Evolutionary conservation across 2,329 filamentous ascomycete species (phyloP), one percentile per base, ranked within the genome.

Genomic region (Epichloe coenophiala): DNA sequence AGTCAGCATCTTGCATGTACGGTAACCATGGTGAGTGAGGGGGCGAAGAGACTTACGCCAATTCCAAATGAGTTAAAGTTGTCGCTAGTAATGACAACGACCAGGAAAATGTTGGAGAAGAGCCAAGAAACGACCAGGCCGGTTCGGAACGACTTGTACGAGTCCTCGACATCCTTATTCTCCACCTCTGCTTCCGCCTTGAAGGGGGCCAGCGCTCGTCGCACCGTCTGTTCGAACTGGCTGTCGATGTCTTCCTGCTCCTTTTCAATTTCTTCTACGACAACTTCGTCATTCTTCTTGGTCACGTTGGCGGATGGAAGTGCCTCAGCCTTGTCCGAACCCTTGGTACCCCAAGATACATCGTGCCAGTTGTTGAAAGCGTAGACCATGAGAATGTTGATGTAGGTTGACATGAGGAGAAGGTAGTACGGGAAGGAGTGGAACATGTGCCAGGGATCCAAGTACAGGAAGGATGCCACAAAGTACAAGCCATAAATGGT

Each of bases 331-430:
- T 95, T 95, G 73, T 98, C 93, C 6, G 93, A 87, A 65, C 93
- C 93, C 78, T 98, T 98, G 72, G 93, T 98, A 79, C 93, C 93
- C 93, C 93, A 98, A 12, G 93, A 97, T 48, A 98, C 93, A 73
- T 98, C 93, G 71, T 98, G 93, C 93, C 91, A 97, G 74, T 98
- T 98, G 83, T 89, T 94, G 79, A 96, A 98, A 53, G 93, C 89
- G 71, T 98, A 98, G 49, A 98, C 89, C 79, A 95, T 97, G 63
- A 98, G 84, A 59, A 98, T 94, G 76, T 98, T 98, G 82, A 96
- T 91, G 73, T 96, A 98, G 15, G 89, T 94, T 13, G 91, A 95
- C 79, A 93, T 93, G 64, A 96, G 81, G 52, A 95, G 72, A 60
- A 97, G 75, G 67, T 98, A 98, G 64, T 87, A 82, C 15, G 86